Conservation (phyloP, 257 asterid genomes). For the Thymus mandschuricus region DNA sequence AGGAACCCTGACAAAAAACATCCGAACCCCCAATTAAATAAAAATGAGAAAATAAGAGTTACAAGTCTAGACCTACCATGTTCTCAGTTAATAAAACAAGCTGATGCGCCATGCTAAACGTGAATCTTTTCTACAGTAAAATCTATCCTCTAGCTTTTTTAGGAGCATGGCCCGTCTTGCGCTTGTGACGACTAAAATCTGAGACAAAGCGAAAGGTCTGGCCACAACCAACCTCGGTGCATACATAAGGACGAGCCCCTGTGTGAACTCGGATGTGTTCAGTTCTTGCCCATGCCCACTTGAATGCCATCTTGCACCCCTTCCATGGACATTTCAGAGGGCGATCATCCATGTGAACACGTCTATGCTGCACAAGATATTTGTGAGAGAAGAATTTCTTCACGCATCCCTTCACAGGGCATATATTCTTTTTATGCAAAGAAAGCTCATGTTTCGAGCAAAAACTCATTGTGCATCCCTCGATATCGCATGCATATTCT, state of each 20-base stretch:
- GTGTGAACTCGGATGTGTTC: slow-evolving; percentile 98
- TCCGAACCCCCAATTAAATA: slow-evolving; percentile 41
- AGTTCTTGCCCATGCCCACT: slow-evolving; percentile 99
- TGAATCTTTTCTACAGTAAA: slow-evolving; percentile 15
- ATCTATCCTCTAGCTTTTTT: slow-evolving; percentile 56
- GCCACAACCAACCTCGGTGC: slow-evolving; percentile 84
- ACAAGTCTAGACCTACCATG: slow-evolving; percentile 51
- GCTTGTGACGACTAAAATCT: slow-evolving; percentile 98
- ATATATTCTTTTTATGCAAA: slow-evolving; percentile 68
- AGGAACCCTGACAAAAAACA: slow-evolving; percentile 36
- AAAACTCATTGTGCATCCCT: slow-evolving; percentile 91
- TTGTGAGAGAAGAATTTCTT: slow-evolving; percentile 96
- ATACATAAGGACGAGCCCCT: slow-evolving; percentile 92
- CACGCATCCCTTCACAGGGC: slow-evolving; percentile 95
- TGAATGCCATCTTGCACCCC: slow-evolving; percentile 98
- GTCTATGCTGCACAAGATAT: slow-evolving; percentile 93
- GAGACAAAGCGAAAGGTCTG: slow-evolving; percentile 97
- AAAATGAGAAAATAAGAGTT: slow-evolving; percentile 21
- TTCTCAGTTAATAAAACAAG: slow-evolving; percentile 37
- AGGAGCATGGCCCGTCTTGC: slow-evolving; percentile 89
- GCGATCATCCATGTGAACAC: slow-evolving; percentile 96
- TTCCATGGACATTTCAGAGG: slow-evolving; percentile 99
- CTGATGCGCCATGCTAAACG: slow-evolving; percentile 35
- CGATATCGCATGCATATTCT: slow-evolving; percentile 76
- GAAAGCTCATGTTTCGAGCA: slow-evolving; percentile 75